Evolutionary conservation across 148 eudicot species (phyloP).

Genomic region (Dysphania ambrosioides): DNA sequence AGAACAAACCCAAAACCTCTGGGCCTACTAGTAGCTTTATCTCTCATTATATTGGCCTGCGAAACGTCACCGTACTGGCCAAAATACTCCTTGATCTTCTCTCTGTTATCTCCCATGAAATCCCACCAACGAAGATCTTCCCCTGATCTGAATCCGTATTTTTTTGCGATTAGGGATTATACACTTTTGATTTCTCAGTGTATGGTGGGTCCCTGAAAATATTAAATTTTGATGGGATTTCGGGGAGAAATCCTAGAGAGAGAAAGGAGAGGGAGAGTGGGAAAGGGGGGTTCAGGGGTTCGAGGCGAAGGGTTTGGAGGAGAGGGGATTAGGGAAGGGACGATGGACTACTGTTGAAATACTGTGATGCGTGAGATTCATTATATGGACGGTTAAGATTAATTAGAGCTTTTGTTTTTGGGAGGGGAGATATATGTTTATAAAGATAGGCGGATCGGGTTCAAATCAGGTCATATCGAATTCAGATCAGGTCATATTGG

Average conservation of each 20-base stretch:
- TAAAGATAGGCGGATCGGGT: no score
- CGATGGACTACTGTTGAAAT: not conserved
- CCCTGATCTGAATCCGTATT: conserved; percentile 89
- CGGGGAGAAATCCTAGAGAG: not conserved
- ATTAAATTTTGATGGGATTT: conserved; percentile 15
- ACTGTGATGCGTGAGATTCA: not conserved
- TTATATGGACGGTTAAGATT: conserved; percentile 16
- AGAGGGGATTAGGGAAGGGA: conserved; percentile 1
- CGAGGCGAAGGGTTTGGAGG: conserved; percentile 18
- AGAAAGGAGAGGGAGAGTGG: not conserved
- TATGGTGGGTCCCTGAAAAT: conserved; percentile 17
- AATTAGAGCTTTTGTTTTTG: not conserved
- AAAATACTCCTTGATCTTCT: conserved; percentile 69
- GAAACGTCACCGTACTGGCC: conserved; percentile 66
- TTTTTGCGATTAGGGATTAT: not conserved
- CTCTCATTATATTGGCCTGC: conserved; percentile 74
- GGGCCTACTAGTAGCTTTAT: conserved; percentile 66
- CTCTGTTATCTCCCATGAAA: conserved; percentile 87
- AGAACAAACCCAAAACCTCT: conserved; percentile 88
- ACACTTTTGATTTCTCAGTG: not conserved
- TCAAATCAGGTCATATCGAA: no score
- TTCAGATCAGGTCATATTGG: no score
- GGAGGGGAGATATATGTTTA: not conserved
- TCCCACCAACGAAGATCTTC: conserved; percentile 85
- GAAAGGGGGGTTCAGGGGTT: conserved; percentile 19